A percentile compares a stretch with the other conserved stretches of the same genome.
Conservation (phyloP, 495 filamentous ascomycete genomes). For the Penicillium paradoxum region DNA sequence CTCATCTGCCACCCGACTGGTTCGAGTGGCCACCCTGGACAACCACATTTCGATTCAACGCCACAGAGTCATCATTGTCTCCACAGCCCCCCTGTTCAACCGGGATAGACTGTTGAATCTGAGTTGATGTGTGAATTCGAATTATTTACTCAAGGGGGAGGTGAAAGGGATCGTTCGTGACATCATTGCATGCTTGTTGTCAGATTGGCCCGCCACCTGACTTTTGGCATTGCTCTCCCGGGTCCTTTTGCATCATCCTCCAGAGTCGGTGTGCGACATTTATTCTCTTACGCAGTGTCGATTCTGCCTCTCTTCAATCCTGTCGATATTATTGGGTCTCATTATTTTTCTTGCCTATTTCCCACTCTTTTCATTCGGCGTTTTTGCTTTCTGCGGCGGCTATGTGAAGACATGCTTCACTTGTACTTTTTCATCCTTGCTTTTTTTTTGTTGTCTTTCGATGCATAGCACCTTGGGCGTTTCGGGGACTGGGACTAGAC, state of each 20-base stretch:
- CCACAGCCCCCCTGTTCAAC: conserved; percentile 10
- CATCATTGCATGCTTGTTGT: conserved; percentile 28
- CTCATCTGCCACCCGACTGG: conserved; percentile 21
- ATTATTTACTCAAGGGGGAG: conserved; percentile 17
- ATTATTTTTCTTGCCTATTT: conserved; percentile 3
- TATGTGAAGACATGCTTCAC: conserved; percentile 19
- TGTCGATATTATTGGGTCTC: conserved; percentile 12
- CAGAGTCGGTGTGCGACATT: conserved; percentile 7
- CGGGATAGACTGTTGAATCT: conserved; percentile 6
- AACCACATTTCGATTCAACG: background rate
- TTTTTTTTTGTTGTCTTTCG: conserved; percentile 20
- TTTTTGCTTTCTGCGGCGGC: conserved; percentile 17
- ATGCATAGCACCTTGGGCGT: conserved; percentile 34
- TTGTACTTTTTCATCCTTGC: conserved; percentile 19
- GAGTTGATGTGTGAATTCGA: conserved; percentile 4
- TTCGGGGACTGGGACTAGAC: conserved; percentile 33
- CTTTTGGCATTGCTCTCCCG: conserved; percentile 20
- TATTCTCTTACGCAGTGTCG: background rate
- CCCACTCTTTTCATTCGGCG: conserved; percentile 12
- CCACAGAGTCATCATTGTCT: conserved; percentile 17
- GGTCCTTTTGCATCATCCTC: conserved; percentile 11
- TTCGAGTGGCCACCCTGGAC: conserved; percentile 16
- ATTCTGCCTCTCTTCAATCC: conserved; percentile 8
- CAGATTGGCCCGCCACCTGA: conserved; percentile 21
- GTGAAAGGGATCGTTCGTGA: conserved; percentile 20